A percentile compares a stretch with the other conserved stretches of the same genome.
Conservation (phyloP, 306 rosid genomes). For the Nissolia schottii region DNA sequence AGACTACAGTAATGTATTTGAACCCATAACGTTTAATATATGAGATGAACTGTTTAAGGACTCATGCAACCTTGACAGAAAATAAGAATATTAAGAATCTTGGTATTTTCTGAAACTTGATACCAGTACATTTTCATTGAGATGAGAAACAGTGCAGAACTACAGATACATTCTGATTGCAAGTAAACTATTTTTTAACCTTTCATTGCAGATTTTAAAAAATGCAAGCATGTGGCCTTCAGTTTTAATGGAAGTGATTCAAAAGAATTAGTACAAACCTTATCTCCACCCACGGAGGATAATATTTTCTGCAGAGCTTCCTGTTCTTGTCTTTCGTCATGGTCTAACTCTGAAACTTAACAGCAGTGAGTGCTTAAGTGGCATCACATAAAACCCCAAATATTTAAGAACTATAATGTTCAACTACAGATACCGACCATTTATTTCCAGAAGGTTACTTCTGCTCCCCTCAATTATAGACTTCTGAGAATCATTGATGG, state of each 20-base stretch:
- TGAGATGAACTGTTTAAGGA: not conserved
- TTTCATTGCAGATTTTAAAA: not conserved
- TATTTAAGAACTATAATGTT: not conserved
- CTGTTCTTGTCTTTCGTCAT: slow-evolving; percentile 27
- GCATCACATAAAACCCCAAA: slow-evolving; percentile 7
- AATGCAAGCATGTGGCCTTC: not conserved
- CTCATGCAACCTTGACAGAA: not conserved
- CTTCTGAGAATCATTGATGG: slow-evolving; percentile 27
- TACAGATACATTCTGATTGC: too few relatives aligned
- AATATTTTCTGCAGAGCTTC: slow-evolving; percentile 35
- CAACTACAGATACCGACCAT: slow-evolving; percentile 40
- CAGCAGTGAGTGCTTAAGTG: not conserved
- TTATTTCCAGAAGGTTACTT: slow-evolving; percentile 34
- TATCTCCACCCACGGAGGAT: slow-evolving; percentile 30
- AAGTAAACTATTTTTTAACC: too few relatives aligned
- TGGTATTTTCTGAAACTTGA: not conserved
- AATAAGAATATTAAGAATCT: slow-evolving; percentile 8
- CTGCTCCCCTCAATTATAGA: slow-evolving; percentile 35
- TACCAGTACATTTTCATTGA: not conserved
- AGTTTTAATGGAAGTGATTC: not conserved
- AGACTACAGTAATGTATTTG: not conserved
- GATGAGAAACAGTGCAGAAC: not conserved
- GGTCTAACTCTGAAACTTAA: slow-evolving; percentile 45
- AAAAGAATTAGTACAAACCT: slow-evolving; percentile 44
- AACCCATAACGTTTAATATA: not conserved